Percentiles rank a stretch among this genome's conserved stretches.
Evolutionary conservation across 2,329 filamentous ascomycete genomes (phyloP).

Genomic region (Falciphora oryzae): DNA sequence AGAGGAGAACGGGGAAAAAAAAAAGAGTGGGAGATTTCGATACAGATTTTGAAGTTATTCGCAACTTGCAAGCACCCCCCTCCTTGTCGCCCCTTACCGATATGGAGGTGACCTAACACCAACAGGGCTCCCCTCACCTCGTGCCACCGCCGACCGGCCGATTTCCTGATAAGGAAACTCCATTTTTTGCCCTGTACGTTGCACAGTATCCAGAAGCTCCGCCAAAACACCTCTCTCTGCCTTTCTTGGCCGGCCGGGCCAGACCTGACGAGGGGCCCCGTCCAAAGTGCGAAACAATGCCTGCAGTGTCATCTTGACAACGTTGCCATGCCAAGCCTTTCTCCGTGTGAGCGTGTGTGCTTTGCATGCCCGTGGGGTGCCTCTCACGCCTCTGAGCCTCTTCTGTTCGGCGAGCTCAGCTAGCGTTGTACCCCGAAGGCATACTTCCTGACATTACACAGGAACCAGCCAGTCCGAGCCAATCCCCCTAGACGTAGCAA

Average conservation of each 20-base stretch:
- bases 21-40: not conserved
- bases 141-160: not conserved
- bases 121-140: not conserved
- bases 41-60: not conserved
- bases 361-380: no score
- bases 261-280: not conserved
- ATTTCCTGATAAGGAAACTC: not conserved
- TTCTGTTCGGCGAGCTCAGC: not conserved
- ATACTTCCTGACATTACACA: not conserved
- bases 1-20: not conserved
- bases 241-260: no score
- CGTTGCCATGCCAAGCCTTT: not conserved
- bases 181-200: no score
- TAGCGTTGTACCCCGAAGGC: not conserved
- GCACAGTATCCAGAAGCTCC: no score
- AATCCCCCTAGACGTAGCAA: not conserved
- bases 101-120: no score
- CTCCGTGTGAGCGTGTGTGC: no score
- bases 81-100: no score
- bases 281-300: no score
- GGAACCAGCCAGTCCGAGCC: not conserved
- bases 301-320: not conserved
- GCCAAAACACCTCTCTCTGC: not conserved
- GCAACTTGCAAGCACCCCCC: not conserved
- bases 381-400: not conserved